Base-by-base conservation (phyloP, 1,284 basidiomycete genomes). In the Microbotryomycetes sp. region DNA sequence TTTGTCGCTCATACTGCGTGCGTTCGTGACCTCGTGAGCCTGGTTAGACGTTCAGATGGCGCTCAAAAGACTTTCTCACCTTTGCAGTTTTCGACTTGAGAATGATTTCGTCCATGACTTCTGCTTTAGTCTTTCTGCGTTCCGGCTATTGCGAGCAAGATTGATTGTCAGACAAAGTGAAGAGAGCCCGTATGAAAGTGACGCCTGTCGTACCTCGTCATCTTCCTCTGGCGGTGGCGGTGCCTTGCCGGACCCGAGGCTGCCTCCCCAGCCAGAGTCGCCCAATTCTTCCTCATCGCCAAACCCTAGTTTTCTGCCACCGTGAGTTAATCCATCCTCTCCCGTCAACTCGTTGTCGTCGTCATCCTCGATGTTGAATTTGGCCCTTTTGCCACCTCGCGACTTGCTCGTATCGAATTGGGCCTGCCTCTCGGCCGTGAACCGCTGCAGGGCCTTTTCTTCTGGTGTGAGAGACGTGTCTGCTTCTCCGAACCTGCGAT, bases 101-200 rank as follows among this genome's bases (percentile, higher is more conserved):
- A 54, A 99, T 92, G 54, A 99, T 87, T 76, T 99, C 96, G 1
- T 88, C 84, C 96, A 98, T 98, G 64, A 97, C 90, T 74, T 99
- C 93, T 4, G 89, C 87, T 77, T 97, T 97, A 18, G 86, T 84
- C 78, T 89, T 93, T 76, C 91, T 91, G 63, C 85, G 80, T 52
- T 82, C 82, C 6, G 60, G 61, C 13, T 60, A 50, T 52, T 63
- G 55, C 46, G 16, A 6, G 23, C 16, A 7, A 41, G 45, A 24
- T 18, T 15, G 15, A n/a, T n/a, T n/a, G n/a, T n/a, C n/a, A n/a
- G n/a, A n/a, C n/a, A n/a, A n/a, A n/a, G n/a, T n/a, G n/a, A n/a
- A n/a, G n/a, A n/a, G n/a, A n/a, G n/a, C n/a, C n/a, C n/a, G 35
- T 9, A 35, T 59, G 24, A 46, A n/a, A 24, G 26, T 49, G 57